These are phyloP conservation scores for Claviceps pusilla DNA, from an alignment of 2,329 filamentous ascomycete species.

Conservation along the genomic window DNA sequence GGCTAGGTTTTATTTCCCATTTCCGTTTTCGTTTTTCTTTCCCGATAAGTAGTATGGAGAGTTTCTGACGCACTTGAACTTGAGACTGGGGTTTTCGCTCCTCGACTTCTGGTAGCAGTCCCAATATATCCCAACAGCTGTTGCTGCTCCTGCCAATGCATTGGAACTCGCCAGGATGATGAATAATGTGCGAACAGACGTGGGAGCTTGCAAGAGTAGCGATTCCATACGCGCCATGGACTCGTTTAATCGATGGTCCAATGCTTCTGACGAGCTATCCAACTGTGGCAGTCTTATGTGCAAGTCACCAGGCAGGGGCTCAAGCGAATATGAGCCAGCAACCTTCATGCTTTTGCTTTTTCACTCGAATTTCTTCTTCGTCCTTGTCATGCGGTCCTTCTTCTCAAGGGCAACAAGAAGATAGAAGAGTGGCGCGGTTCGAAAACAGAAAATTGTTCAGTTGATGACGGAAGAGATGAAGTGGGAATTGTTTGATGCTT, in stretches of 20 bases:
- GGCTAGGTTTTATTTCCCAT: no score
- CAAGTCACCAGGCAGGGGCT: constrained; percentile 6
- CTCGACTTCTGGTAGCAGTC: constrained; percentile 35
- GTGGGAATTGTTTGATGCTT: no score
- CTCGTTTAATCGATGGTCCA: constrained; percentile 23
- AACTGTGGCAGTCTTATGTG: constrained; percentile 3
- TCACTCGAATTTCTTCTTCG: background rate
- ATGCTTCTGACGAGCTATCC: constrained; percentile 9
- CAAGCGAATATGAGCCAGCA: constrained; percentile 1
- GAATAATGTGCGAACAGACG: constrained; percentile 44
- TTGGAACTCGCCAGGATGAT: constrained; percentile 49
- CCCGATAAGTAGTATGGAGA: no score
- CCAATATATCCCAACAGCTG: constrained; percentile 40
- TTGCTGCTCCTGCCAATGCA: constrained; percentile 39
- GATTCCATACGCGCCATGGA: constrained; percentile 26
- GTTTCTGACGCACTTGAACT: constrained; percentile 24
- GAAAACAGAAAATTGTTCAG: no score
- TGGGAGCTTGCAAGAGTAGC: constrained; percentile 30
- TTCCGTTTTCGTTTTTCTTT: no score
- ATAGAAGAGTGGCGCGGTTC: no score
- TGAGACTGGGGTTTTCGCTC: constrained; percentile 24
- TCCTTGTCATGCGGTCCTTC: background rate
- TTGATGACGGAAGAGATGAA: no score
- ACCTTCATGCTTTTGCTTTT: background rate
- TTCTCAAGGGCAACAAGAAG: no score